Evolutionary conservation across 2,329 filamentous ascomycete genomes (phyloP).

Genomic region (Torrubiella hemipterigena): DNA sequence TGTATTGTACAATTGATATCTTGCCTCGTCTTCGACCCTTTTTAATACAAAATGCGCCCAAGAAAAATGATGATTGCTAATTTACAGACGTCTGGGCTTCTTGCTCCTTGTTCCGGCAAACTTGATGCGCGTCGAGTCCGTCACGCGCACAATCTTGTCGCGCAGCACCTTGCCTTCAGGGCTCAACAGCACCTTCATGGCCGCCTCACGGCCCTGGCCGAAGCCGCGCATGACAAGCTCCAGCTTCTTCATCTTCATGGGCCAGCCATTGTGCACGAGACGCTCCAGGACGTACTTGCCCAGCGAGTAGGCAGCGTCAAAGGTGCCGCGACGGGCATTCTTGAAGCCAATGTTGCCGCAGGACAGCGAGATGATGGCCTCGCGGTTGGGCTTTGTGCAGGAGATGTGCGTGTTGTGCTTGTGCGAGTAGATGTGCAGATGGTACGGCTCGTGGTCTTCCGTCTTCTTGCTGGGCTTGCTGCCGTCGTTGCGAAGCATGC

Average conservation of each 20-base stretch:
- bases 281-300: conserved; percentile 71
- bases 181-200: conserved; percentile 79
- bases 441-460: conserved; percentile 51
- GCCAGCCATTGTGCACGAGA: conserved; percentile 70
- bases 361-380: conserved; percentile 68
- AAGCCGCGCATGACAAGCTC: conserved; percentile 80
- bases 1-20: conserved; percentile 5
- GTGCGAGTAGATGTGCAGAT: conserved; percentile 75
- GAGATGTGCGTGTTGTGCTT: conserved; percentile 97
- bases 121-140: conserved; percentile 82
- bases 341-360: conserved; percentile 86
- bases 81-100: conserved; percentile 64
- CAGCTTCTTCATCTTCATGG: conserved; percentile 61
- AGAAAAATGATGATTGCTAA: conserved; percentile 3
- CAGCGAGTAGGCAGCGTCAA: conserved; percentile 88
- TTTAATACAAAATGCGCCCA: conserved; percentile 3
- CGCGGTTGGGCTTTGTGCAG: conserved; percentile 68
- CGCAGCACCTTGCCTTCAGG: conserved; percentile 69
- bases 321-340: conserved; percentile 67
- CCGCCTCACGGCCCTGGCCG: conserved; percentile 76
- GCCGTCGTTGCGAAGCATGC: conserved; percentile 16
- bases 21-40: conserved; percentile 7
- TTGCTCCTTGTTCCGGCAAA: conserved; percentile 87
- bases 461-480: conserved; percentile 7
- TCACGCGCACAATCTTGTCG: conserved; percentile 63